phyloP scores from a whole-genome alignment of 106 monocot genomes.

The Platanthera zijinensis region DNA sequence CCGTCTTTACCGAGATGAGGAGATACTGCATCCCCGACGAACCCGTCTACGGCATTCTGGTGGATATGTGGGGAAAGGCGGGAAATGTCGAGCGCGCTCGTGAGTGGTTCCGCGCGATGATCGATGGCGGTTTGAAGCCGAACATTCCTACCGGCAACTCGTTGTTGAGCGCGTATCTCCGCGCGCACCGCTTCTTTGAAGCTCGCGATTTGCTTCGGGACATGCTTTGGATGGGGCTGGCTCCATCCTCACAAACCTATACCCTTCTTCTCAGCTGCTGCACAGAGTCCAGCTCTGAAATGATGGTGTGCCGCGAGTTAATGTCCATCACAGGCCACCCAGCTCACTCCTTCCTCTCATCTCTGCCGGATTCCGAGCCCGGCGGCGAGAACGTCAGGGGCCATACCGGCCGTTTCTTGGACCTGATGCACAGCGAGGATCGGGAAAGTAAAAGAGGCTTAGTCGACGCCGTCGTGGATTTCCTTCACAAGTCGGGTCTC shows the following conservation, averaged over 20 bases:
- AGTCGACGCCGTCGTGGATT: slow-evolving; percentile 84
- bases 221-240: slow-evolving; percentile 56
- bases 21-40: slow-evolving; percentile 80
- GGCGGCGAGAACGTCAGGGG: slow-evolving; percentile 69
- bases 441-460: slow-evolving; percentile 92
- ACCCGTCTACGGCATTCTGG: slow-evolving; percentile 80
- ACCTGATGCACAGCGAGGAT: slow-evolving; percentile 85
- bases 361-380: slow-evolving; percentile 71
- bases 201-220: slow-evolving; percentile 52
- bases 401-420: slow-evolving; percentile 62
- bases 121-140: slow-evolving; percentile 64
- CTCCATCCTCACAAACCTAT: slow-evolving; percentile 86
- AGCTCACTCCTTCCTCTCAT: slow-evolving; percentile 60
- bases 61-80: slow-evolving; percentile 95
- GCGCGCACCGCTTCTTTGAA: slow-evolving; percentile 47
- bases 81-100: slow-evolving; percentile 73
- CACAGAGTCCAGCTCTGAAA: slow-evolving; percentile 34
- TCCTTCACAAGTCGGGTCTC: slow-evolving; percentile 82
- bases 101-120: slow-evolving; percentile 78
- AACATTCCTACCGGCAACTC: slow-evolving; percentile 94
- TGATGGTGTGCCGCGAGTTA: slow-evolving; percentile 37
- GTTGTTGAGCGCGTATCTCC: slow-evolving; percentile 76
- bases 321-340: slow-evolving; percentile 91
- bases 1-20: slow-evolving; percentile 72
- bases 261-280: slow-evolving; percentile 84